Percentiles rank a stretch among this genome's conserved stretches.
Evolutionary conservation across 768 basidiomycete genomes (phyloP).

Genomic region (Candolleomyces aberdarensis): DNA sequence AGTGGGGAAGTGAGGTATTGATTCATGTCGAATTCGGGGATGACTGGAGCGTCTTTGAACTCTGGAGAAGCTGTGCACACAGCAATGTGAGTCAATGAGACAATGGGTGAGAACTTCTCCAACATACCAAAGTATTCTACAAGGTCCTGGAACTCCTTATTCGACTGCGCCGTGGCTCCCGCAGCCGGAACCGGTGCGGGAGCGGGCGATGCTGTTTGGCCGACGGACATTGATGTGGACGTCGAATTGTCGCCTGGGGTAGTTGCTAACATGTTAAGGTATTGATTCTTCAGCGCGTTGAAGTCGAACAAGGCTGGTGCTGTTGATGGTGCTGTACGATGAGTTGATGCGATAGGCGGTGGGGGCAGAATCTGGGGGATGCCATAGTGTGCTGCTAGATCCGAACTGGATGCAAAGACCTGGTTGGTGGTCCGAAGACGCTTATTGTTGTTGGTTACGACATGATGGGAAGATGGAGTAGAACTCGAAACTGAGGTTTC

Average conservation of each 20-base stretch:
- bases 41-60: slow-evolving; percentile 19
- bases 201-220: slow-evolving; percentile 19
- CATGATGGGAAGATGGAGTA: slow-evolving; percentile 47
- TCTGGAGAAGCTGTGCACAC: slow-evolving; percentile 17
- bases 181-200: slow-evolving; percentile 21
- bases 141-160: slow-evolving; percentile 12
- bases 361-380: slow-evolving; percentile 70
- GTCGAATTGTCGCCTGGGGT: slow-evolving; percentile 39
- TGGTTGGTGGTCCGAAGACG: slow-evolving; percentile 67
- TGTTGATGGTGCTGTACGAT: slow-evolving; percentile 24
- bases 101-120: not conserved
- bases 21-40: slow-evolving; percentile 19
- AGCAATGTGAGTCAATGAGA: slow-evolving; percentile 16
- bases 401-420: slow-evolving; percentile 63
- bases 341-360: slow-evolving; percentile 49
- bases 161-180: slow-evolving; percentile 12
- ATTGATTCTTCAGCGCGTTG: slow-evolving; percentile 52
- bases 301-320: slow-evolving; percentile 39
- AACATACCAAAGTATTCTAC: slow-evolving; percentile 17
- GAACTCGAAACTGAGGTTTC: slow-evolving; percentile 59
- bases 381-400: slow-evolving; percentile 76
- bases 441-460: slow-evolving; percentile 46
- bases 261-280: slow-evolving; percentile 65
- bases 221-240: slow-evolving; percentile 26
- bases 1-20: slow-evolving; percentile 31